These are phyloP conservation scores for Globisporangium alternatum DNA, from an alignment of 352 stramenopile species.

Conservation along the genomic window DNA sequence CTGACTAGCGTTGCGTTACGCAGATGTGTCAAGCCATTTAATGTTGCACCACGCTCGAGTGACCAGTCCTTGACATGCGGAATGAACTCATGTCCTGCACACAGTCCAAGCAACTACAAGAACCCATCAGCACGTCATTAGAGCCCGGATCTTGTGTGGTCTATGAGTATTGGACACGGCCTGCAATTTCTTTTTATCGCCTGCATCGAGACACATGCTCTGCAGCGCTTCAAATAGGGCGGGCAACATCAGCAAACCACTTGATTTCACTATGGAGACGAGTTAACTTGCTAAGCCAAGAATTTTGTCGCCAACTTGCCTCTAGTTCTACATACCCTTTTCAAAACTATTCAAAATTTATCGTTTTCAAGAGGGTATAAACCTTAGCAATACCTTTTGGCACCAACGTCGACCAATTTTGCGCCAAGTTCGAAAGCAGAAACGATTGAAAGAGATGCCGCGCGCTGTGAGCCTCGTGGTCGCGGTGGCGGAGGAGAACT, in stretches of 20 bases:
- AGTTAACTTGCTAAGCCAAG: background rate
- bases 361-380: background rate
- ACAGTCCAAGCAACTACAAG: too few relatives aligned
- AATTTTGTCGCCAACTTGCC: background rate
- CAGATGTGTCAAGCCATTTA: background rate
- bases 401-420: background rate
- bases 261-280: background rate
- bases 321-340: background rate
- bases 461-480: constrained; percentile 81
- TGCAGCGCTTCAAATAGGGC: too few relatives aligned
- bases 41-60: background rate
- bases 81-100: too few relatives aligned
- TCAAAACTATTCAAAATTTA: background rate
- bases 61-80: background rate
- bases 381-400: background rate
- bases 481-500: constrained; percentile 75
- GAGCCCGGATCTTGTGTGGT: too few relatives aligned
- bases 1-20: background rate
- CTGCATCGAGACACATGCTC: too few relatives aligned
- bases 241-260: background rate
- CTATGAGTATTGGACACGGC: too few relatives aligned
- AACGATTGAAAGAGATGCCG: constrained; percentile 11
- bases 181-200: too few relatives aligned
- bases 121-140: too few relatives aligned
- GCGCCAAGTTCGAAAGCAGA: background rate